Conservation (phyloP, 805 yeast genomes). For the Clavispora phyllophila region DNA sequence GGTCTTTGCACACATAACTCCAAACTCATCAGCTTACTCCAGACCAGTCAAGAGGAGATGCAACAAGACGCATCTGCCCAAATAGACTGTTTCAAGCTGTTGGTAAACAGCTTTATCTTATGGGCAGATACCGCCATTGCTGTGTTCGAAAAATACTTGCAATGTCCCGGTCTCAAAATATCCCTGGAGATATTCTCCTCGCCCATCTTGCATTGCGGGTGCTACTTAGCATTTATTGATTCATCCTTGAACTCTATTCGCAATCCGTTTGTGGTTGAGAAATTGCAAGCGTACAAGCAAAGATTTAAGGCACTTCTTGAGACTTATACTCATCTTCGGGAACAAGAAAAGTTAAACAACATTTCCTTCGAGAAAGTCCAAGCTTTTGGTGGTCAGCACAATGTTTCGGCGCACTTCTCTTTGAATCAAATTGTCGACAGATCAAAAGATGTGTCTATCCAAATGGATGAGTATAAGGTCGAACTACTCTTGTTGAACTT, state of each 20-base stretch:
- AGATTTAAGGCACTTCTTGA: conserved; percentile 16
- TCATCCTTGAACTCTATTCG: conserved; percentile 19
- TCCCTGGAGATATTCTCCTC: conserved; percentile 19
- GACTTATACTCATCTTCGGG: conserved; percentile 9
- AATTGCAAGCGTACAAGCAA: conserved; percentile 14
- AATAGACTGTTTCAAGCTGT: conserved; percentile 27
- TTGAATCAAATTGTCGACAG: conserved; percentile 32
- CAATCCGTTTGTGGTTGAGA: conserved; percentile 37
- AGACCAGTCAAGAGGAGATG: conserved; percentile 11
- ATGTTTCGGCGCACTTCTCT: conserved; percentile 36
- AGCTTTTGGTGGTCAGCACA: conserved; percentile 19
- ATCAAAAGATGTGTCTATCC: conserved; percentile 20
- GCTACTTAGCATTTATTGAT: conserved; percentile 27
- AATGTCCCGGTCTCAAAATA: conserved; percentile 13
- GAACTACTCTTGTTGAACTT: conserved; percentile 35
- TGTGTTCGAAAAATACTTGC: conserved; percentile 29
- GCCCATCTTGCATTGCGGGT: conserved; percentile 28
- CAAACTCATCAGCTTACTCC: conserved; percentile 20
- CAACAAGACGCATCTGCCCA: conserved; percentile 4
- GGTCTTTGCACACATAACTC: conserved; percentile 38
- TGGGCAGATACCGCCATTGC: conserved; percentile 35
- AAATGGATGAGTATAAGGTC: conserved; percentile 14
- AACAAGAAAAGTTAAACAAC: conserved; percentile 21
- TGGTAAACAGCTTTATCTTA: conserved; percentile 33
- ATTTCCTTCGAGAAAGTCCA: conserved; percentile 33